phyloP scores from a whole-genome alignment of 192 early-diverging fungal genomes.

The Lobosporangium transversale region DNA sequence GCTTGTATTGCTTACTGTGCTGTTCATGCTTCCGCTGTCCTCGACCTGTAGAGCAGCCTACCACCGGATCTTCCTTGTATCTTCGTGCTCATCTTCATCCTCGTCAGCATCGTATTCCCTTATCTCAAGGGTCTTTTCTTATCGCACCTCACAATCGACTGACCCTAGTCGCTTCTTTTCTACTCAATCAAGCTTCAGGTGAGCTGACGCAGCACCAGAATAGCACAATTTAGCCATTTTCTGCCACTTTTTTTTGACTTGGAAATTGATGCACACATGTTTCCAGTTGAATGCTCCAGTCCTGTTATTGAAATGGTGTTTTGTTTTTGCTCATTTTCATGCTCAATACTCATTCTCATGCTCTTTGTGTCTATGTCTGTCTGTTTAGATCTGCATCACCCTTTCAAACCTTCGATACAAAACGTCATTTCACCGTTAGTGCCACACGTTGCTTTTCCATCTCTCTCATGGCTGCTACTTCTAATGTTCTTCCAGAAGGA shows the following conservation, averaged over 20 bases:
- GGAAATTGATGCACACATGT: not conserved
- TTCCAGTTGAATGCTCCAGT: too few species aligned
- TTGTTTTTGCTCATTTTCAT: too few species aligned
- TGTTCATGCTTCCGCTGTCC: constrained; percentile 1
- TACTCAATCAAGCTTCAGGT: too few species aligned
- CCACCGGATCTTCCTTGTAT: constrained; percentile 1
- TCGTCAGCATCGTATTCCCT: too few species aligned
- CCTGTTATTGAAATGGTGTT: too few species aligned
- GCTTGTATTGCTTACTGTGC: not conserved
- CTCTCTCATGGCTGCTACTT: constrained; percentile 12
- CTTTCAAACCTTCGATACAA: not conserved
- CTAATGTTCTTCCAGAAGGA: constrained; percentile 23
- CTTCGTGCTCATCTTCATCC: too few species aligned
- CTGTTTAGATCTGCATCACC: too few species aligned
- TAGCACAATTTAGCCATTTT: not conserved
- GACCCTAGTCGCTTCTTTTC: too few species aligned
- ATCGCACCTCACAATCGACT: too few species aligned
- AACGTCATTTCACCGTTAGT: not conserved
- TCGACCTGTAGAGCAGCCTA: not conserved
- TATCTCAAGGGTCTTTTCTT: not conserved
- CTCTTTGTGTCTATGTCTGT: too few species aligned
- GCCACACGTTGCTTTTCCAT: not conserved
- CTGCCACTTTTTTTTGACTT: not conserved
- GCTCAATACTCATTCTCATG: too few species aligned
- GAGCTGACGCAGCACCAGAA: too few species aligned